These are phyloP conservation scores for Urostyla sp. DNA, from an alignment of 73 alveolate species.

Conservation along the genomic window DNA sequence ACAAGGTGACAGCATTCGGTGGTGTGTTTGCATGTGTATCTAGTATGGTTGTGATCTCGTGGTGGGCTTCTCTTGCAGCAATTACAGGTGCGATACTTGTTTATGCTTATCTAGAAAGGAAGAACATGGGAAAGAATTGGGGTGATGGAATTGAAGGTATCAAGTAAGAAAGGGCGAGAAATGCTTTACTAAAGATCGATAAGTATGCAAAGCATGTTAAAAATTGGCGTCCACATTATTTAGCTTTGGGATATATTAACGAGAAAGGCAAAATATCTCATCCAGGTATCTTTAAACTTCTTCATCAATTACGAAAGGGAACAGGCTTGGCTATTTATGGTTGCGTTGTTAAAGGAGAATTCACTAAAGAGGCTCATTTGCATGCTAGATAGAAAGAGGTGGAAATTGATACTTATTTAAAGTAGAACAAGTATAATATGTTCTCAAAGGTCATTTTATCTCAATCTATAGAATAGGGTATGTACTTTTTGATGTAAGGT, in stretches of 20 bases:
- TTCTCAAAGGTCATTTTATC: constrained; percentile 72
- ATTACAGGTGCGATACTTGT: constrained; percentile 53
- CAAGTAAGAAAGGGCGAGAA: constrained; percentile 76
- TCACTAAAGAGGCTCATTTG: constrained; percentile 40
- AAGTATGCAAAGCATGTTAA: constrained; percentile 70
- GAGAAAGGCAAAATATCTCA: constrained; percentile 66
- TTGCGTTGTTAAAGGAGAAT: constrained; percentile 68
- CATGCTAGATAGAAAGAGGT: constrained; percentile 66
- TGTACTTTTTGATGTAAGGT: constrained; percentile 61
- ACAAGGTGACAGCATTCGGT: constrained; percentile 58
- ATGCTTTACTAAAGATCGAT: constrained; percentile 70
- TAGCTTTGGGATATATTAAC: constrained; percentile 67
- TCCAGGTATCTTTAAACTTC: constrained; percentile 69
- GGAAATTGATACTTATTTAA: constrained; percentile 65
- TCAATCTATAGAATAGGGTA: constrained; percentile 57
- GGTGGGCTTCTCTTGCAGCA: constrained; percentile 77
- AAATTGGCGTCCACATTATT: constrained; percentile 78
- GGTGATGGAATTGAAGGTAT: constrained; percentile 82
- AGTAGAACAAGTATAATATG: constrained; percentile 62
- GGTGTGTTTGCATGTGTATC: constrained; percentile 69
- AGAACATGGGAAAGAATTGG: constrained; percentile 72
- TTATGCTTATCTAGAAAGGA: constrained; percentile 68
- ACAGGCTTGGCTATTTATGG: constrained; percentile 79
- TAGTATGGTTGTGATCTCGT: constrained; percentile 65
- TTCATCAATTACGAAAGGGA: constrained; percentile 74